Evolutionary conservation across 768 basidiomycete species (phyloP).

Genomic region (Russula earlei): DNA sequence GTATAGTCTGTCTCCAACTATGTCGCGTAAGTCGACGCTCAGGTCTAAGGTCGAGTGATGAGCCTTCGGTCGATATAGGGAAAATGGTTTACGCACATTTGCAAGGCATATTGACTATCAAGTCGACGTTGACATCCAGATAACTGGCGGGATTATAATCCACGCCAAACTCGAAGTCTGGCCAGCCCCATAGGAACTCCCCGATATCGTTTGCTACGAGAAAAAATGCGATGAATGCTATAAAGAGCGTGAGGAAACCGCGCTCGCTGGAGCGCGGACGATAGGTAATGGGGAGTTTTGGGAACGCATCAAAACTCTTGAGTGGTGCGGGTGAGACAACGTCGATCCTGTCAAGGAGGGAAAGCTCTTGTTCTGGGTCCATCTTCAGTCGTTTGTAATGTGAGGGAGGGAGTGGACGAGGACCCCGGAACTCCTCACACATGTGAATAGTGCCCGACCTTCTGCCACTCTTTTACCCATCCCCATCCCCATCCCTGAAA

Average conservation of each 20-base stretch:
- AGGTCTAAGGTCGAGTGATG: constrained; percentile 41
- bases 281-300: constrained; percentile 32
- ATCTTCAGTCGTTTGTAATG: too few species aligned
- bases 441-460: background rate
- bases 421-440: background rate
- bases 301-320: constrained; percentile 32
- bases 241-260: constrained; percentile 43
- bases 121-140: constrained; percentile 84
- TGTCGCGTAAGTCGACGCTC: constrained; percentile 84
- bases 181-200: constrained; percentile 92
- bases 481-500: too few species aligned
- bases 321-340: constrained; percentile 23
- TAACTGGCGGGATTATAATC: constrained; percentile 52
- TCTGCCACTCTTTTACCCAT: background rate
- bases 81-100: constrained; percentile 49
- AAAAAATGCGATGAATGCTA: constrained; percentile 53
- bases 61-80: background rate
- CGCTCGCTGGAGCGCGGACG: constrained; percentile 22
- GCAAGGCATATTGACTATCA: constrained; percentile 91
- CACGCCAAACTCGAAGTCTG: constrained; percentile 82
- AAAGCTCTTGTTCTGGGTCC: constrained; percentile 5
- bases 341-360: constrained; percentile 25
- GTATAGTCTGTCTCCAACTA: constrained; percentile 85
- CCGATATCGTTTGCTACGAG: constrained; percentile 82
- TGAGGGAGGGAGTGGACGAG: too few species aligned